Conservation (phyloP, 371 early-diverging fungal genomes). For the Mortierella sp. region DNA sequence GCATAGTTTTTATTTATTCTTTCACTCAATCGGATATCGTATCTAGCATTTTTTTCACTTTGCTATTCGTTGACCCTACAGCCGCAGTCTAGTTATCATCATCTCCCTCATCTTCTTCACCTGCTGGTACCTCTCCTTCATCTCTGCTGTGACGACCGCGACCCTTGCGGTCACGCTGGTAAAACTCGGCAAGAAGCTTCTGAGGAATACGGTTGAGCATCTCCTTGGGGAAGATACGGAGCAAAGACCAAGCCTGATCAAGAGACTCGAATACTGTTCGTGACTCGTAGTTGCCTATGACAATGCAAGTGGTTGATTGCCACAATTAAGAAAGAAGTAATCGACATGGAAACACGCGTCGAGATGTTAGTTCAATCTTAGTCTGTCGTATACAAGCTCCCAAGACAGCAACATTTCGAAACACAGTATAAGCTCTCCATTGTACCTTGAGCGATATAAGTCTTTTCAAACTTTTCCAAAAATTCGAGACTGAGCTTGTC, state of each 20-base stretch:
- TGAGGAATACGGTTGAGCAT: slow-evolving; percentile 99
- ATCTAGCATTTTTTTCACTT: not conserved
- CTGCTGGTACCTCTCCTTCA: slow-evolving; percentile 45
- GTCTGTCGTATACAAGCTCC: too few relatives aligned
- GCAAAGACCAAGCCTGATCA: slow-evolving; percentile 99
- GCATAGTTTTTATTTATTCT: slow-evolving; percentile 5
- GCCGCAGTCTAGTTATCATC: slow-evolving; percentile 50
- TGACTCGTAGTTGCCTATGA: slow-evolving; percentile 85
- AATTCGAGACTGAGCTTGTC: slow-evolving; percentile 99
- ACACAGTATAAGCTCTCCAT: too few relatives aligned
- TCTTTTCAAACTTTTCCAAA: slow-evolving; percentile 99
- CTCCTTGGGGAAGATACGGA: slow-evolving; percentile 99
- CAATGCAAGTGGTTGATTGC: not conserved
- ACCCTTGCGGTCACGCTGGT: slow-evolving; percentile 85
- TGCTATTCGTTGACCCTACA: not conserved
- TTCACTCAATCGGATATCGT: not conserved
- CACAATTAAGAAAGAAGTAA: not conserved
- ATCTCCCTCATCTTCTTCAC: slow-evolving; percentile 49
- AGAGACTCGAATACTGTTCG: slow-evolving; percentile 98
- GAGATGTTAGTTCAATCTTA: not conserved
- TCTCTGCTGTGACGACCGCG: slow-evolving; percentile 51
- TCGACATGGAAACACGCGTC: not conserved
- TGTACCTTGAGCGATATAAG: slow-evolving; percentile 96
- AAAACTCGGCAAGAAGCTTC: slow-evolving; percentile 95
- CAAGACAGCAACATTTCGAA: too few relatives aligned